Evolutionary conservation across 1,139 yeast species (phyloP), one percentile per base, ranked within the genome.

Genomic region (Eremothecium sinecaudum): DNA sequence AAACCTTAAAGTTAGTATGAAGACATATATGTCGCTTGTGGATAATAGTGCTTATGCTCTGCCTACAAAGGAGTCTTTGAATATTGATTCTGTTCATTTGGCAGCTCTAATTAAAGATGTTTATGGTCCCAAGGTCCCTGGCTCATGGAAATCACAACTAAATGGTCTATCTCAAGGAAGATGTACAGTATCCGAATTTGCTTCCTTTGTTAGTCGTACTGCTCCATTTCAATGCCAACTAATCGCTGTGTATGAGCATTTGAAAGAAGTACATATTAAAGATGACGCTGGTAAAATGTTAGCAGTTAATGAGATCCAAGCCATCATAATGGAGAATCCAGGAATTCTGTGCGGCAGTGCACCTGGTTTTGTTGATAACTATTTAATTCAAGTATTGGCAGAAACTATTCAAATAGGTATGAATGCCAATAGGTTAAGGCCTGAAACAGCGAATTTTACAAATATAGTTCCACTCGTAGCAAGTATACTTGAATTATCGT

Each of bases 351-450:
- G 40, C 14, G 36, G 43, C 18, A 30, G 47, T 21, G 36, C 92
- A 1, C 67, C 71, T 0, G 81, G 79, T 1, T 75, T 75, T 41
- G 61, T 80, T 34, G 77, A 76, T 34, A 61, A 69, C 41, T 71
- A 72, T 44, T 61, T 83, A n/a, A 56, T 84, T 22, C 93, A 94
- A 0, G 83, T 78, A 46, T 56, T 82, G 18, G 62, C 70, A n/a
- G 58, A 58, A 4, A 61, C 64, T 31, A 63, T 69, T 41, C 45
- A 39, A 16, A 34, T 42, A 32, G 31, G 48, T 4, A 39, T 25
- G 36, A 14, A 31, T 11, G 46, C 34, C 15, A 42, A 35, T 37
- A 58, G 32, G 18, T 40, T 22, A 39, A 45, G 33, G 34, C 46
- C 31, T 61, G 76, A 5, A 53, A 63, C 5, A 44, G 72, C 10